Percentiles rank a stretch among this genome's conserved stretches.
phyloP scores from a whole-genome alignment of 805 yeast genomes.

The Nakazawaea ernobii region DNA sequence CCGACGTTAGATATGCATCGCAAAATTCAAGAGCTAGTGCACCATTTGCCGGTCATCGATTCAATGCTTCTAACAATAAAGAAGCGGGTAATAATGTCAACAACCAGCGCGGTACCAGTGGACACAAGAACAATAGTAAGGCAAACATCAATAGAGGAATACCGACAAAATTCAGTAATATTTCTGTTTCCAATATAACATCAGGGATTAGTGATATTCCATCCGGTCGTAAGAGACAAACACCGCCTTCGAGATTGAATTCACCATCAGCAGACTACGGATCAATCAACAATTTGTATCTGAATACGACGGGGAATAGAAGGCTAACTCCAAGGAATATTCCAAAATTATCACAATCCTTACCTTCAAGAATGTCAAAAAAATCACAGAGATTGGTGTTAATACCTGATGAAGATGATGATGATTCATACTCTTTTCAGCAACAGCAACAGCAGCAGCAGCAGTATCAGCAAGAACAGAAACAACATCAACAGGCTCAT shows the following conservation, averaged over 20 bases:
- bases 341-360: constrained; percentile 47
- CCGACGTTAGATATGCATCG: constrained; percentile 67
- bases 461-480: constrained; percentile 11
- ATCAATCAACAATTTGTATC: constrained; percentile 1
- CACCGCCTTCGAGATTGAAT: constrained; percentile 16
- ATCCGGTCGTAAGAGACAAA: constrained; percentile 46
- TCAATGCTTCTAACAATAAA: constrained; percentile 17
- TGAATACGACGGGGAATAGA: constrained; percentile 8
- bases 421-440: constrained; percentile 9
- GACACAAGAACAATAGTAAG: not conserved
- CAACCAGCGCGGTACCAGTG: constrained; percentile 3
- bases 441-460: not conserved
- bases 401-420: constrained; percentile 59
- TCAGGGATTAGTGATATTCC: constrained; percentile 85
- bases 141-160: not conserved
- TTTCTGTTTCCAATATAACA: constrained; percentile 74
- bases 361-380: constrained; percentile 76
- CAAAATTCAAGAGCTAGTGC: constrained; percentile 47
- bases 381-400: constrained; percentile 81
- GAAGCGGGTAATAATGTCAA: constrained; percentile 8
- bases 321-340: constrained; percentile 20
- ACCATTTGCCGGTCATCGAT: constrained; percentile 71
- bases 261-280: not conserved
- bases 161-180: constrained; percentile 53
- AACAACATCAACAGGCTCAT: constrained; percentile 12